A percentile compares a stretch with the other conserved stretches of the same genome.
Evolutionary conservation across 257 asterid genomes (phyloP).

Genomic region (Solanum bulbocastanum): DNA sequence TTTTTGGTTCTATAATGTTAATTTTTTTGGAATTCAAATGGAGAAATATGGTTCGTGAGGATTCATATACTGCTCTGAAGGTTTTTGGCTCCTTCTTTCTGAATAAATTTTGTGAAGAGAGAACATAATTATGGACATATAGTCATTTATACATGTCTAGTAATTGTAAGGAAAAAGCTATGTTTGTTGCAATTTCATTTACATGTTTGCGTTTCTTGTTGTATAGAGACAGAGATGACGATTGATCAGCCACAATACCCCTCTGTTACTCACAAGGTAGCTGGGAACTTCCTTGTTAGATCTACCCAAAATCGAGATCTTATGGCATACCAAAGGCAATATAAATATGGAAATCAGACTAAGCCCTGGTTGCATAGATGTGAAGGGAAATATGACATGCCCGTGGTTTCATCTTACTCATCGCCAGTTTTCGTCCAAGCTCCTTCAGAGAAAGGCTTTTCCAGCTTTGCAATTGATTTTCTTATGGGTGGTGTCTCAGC

Average conservation of each 20-base stretch:
- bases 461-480: slow-evolving; percentile 23
- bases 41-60: not conserved
- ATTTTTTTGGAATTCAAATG: not conserved
- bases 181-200: not conserved
- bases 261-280: slow-evolving; percentile 15
- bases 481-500: slow-evolving; percentile 47
- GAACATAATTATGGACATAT: not conserved
- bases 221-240: not conserved
- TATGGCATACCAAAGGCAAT: slow-evolving; percentile 5
- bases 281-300: slow-evolving; percentile 3
- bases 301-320: slow-evolving; percentile 2
- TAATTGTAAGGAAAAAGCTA: not conserved
- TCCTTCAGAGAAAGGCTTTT: slow-evolving; percentile 27
- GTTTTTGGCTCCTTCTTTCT: no score
- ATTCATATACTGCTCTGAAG: no score
- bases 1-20: no score
- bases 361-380: slow-evolving; percentile 11
- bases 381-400: slow-evolving; percentile 6
- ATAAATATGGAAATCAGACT: slow-evolving; percentile 7
- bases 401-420: slow-evolving; percentile 3
- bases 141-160: not conserved
- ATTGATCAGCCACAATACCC: slow-evolving; percentile 14
- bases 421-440: slow-evolving; percentile 30
- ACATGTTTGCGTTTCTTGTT: not conserved
- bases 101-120: no score